Percentiles rank a stretch among this genome's conserved stretches.
phyloP scores from a whole-genome alignment of 345 rosid species.

The Capsella bursapastoris region DNA sequence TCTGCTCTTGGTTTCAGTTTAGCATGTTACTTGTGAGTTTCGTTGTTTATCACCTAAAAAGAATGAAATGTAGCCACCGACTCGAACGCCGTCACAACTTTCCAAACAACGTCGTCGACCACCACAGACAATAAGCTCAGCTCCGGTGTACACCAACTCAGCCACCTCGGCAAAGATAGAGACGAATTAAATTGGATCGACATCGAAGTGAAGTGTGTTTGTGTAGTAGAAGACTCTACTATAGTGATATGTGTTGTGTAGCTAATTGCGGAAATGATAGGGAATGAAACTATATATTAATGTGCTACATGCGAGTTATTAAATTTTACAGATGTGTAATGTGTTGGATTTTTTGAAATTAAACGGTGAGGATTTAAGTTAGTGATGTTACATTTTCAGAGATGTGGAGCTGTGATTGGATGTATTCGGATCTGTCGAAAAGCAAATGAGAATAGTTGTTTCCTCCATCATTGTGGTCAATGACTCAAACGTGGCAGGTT shows the following conservation, averaged over 20 bases:
- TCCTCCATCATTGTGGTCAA: constrained; percentile 18
- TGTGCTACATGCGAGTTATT: neutral
- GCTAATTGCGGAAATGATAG: neutral
- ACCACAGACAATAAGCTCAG: constrained; percentile 52
- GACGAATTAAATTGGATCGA: constrained; percentile 14
- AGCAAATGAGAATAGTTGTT: neutral
- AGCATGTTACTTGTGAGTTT: constrained; percentile 10
- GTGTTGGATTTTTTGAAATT: neutral
- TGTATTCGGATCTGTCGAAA: constrained; percentile 12
- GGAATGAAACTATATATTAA: no score
- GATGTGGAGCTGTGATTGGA: constrained; percentile 26
- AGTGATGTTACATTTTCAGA: neutral
- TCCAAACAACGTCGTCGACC: constrained; percentile 75
- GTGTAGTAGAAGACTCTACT: no score
- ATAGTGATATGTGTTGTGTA: neutral
- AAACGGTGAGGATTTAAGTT: constrained; percentile 17
- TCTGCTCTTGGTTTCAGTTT: neutral
- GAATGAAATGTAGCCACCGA: constrained; percentile 57
- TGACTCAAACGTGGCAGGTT: neutral
- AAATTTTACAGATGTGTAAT: constrained; percentile 7
- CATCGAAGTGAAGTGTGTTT: constrained; percentile 18
- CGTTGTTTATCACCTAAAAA: neutral
- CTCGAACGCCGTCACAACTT: constrained; percentile 72
- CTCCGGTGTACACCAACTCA: constrained; percentile 48
- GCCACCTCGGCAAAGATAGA: constrained; percentile 27